Evolutionary conservation across 306 rosid genomes (phyloP), one percentile per base, ranked within the genome.

Genomic region (Lotus japonicus): DNA sequence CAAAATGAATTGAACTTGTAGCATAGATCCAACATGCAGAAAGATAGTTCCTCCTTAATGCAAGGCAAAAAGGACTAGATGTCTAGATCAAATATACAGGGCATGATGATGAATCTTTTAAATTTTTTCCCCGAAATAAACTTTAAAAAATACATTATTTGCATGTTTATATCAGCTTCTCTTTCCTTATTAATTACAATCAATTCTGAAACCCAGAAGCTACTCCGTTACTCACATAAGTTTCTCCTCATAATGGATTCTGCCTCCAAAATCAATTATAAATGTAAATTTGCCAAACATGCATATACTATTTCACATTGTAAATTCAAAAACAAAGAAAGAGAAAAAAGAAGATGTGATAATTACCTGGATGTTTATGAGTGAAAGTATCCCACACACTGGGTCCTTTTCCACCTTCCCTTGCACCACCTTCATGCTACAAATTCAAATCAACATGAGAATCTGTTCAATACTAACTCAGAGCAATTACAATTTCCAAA

Each of bases 381-480:
- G 74, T 67, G 70, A 28, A 78, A 7, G 78, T 78, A 58, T 78
- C 82, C 82, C 82, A 78, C 4, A 31, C 58, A 35, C 74, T 58
- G 0, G 75, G 75, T 66, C 82, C 78, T 78, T 35, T 78, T 19
- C 82, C 82, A 72, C 43, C 78, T 66, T 58, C 77, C 18, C 52
- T 74, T 26, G 84, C 85, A 42, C 81, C 90, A 39, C 96, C 96
- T 81, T 89, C 82, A 72, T 58, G 71, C 82, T 67, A 17, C 35
- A 76, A 56, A 74, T 6, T 63, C 19, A 73, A 11, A 54, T 41
- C 9, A 17, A 35, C 49, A 49, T 1, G 44, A 69, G 56, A 12
- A 9, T 6, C 9, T n/a, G n/a, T n/a, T n/a, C 36, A 31, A 31
- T 31, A n/a, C 10, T 5, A 14, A 66, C 10, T 48, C 23, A 45